A percentile compares a stretch with the other conserved stretches of the same genome.
These are phyloP conservation scores for Penicillium sp. DNA, from an alignment of 2,329 filamentous ascomycete species.

Conservation along the genomic window DNA sequence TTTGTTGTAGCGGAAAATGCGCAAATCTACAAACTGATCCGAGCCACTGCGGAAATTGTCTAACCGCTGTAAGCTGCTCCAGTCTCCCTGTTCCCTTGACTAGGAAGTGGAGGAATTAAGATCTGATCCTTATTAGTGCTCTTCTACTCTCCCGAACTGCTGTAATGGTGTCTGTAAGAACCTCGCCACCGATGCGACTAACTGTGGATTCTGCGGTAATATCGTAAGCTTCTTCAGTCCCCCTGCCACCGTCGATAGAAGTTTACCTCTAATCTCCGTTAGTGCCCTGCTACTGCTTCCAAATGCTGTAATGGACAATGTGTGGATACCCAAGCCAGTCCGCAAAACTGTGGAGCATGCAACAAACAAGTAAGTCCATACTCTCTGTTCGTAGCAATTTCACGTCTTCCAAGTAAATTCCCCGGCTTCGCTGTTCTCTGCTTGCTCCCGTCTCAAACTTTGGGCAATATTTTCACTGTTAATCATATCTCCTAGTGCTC, in stretches of 20 bases:
- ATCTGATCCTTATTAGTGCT: background rate
- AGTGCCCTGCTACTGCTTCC: too few relatives aligned
- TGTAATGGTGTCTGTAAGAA: conserved; percentile 17
- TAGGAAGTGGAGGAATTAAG: background rate
- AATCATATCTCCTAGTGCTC: conserved; percentile 11
- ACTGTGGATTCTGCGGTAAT: conserved; percentile 15
- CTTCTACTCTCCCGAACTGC: conserved; percentile 7
- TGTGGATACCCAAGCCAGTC: too few relatives aligned
- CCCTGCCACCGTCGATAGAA: too few relatives aligned
- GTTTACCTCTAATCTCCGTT: too few relatives aligned
- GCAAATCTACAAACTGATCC: background rate
- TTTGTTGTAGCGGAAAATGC: background rate
- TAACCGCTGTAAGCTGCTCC: background rate
- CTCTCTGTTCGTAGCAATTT: too few relatives aligned
- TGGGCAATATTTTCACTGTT: background rate
- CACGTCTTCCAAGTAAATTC: too few relatives aligned
- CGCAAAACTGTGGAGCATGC: too few relatives aligned
- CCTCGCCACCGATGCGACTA: conserved; percentile 5
- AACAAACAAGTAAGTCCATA: too few relatives aligned
- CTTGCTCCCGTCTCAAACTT: background rate
- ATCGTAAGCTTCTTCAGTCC: conserved; percentile 1
- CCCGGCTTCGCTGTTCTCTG: background rate
- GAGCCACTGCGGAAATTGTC: conserved; percentile 16
- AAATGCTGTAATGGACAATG: too few relatives aligned
- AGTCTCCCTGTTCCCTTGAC: background rate